Evolutionary conservation across 345 rosid species (phyloP).

Genomic region (Arabidopsis arenosa): DNA sequence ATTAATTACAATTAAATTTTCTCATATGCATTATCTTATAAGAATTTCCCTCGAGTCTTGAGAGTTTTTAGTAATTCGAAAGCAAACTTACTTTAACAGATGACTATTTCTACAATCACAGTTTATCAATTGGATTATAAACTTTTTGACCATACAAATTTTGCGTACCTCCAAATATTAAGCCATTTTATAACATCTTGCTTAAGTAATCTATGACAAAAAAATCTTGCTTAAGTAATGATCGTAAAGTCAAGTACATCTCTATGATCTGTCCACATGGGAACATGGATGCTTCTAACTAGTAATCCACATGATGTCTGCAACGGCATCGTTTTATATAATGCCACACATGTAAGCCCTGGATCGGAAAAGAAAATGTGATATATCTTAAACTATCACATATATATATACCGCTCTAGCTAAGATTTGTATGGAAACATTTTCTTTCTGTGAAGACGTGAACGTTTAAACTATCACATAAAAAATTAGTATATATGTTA

Average conservation of each 20-base stretch:
- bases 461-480: too few relatives aligned
- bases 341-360: conserved; percentile 13
- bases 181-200: background rate
- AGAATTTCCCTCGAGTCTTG: background rate
- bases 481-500: too few relatives aligned
- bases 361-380: background rate
- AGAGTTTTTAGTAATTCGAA: conserved; percentile 9
- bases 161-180: background rate
- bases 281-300: conserved; percentile 30
- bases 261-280: conserved; percentile 36
- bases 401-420: too few relatives aligned
- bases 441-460: too few relatives aligned
- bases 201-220: conserved; percentile 25
- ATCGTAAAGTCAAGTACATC: conserved; percentile 19
- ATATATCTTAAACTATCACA: background rate
- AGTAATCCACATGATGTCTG: conserved; percentile 21
- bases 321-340: conserved; percentile 8
- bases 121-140: background rate
- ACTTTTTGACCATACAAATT: background rate
- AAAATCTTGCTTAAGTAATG: conserved; percentile 13
- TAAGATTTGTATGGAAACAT: too few relatives aligned
- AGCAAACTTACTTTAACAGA: background rate
- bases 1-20: background rate
- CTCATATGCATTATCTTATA: background rate
- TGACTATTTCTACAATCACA: background rate